Conservation (phyloP, 306 rosid species). For the Fragaria iinumae region DNA sequence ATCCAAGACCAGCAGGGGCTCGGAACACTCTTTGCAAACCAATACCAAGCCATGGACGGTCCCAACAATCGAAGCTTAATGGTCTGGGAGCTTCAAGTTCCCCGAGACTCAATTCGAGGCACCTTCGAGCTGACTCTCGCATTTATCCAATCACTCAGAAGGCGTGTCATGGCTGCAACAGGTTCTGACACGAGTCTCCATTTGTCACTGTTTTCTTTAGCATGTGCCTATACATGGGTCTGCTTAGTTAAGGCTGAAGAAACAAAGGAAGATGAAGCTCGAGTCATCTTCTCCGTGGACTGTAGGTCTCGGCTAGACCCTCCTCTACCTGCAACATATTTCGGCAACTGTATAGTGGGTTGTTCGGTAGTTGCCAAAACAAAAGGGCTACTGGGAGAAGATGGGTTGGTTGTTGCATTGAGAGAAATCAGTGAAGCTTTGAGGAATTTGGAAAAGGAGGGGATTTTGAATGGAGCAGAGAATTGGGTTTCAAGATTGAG, state of each 20-base stretch:
- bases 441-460: not conserved
- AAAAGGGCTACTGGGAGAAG: slow-evolving; percentile 14
- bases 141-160: not conserved
- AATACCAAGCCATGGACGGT: not conserved
- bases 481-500: slow-evolving; percentile 26
- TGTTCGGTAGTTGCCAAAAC: not conserved
- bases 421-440: not conserved
- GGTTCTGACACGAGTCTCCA: not conserved
- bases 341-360: slow-evolving; percentile 17
- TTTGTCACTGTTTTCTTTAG: slow-evolving; percentile 7
- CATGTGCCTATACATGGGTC: slow-evolving; percentile 13
- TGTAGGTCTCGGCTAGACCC: slow-evolving; percentile 20
- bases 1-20: slow-evolving; percentile 23
- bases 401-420: slow-evolving; percentile 17
- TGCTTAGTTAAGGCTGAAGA: slow-evolving; percentile 16
- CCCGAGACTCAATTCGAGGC: slow-evolving; percentile 7
- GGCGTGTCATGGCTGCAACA: not conserved
- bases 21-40: not conserved
- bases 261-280: not conserved
- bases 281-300: not conserved
- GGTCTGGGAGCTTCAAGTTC: not conserved
- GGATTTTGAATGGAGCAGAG: not conserved
- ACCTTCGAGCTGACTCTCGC: slow-evolving; percentile 9
- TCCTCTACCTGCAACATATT: slow-evolving; percentile 6
- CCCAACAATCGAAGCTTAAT: slow-evolving; percentile 16